Conservation (phyloP, 192 early-diverging fungal genomes). For the Coemansia sp. region DNA sequence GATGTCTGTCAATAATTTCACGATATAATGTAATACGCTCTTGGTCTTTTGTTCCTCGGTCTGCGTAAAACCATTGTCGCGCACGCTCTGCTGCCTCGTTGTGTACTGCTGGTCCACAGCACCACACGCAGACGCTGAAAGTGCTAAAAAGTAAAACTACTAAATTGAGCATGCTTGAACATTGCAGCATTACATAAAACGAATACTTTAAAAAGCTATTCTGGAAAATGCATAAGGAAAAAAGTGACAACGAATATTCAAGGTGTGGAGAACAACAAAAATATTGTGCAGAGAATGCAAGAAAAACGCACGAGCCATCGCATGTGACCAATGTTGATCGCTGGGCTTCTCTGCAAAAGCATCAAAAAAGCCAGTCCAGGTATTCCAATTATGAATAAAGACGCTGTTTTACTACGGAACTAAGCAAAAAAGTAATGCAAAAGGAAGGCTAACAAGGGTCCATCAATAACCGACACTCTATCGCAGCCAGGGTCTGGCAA, state of each 20-base stretch:
- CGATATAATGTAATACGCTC: constrained; percentile 14
- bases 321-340: background rate
- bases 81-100: constrained; percentile 53
- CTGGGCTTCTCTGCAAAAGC: background rate
- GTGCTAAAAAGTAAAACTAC: background rate
- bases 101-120: constrained; percentile 53
- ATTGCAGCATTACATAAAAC: background rate
- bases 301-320: background rate
- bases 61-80: constrained; percentile 39
- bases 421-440: background rate
- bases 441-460: too few relatives aligned
- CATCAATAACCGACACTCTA: too few relatives aligned
- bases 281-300: background rate
- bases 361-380: background rate
- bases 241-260: background rate
- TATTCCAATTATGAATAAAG: too few relatives aligned
- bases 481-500: too few relatives aligned
- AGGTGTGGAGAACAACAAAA: background rate
- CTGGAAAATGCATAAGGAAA: background rate
- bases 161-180: constrained; percentile 1
- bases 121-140: constrained; percentile 4
- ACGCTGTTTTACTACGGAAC: too few relatives aligned
- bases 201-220: too few relatives aligned
- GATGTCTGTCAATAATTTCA: constrained; percentile 37
- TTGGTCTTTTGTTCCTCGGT: background rate